Evolutionary conservation across 345 rosid genomes (phyloP).

Genomic region (Jatropha curcas): DNA sequence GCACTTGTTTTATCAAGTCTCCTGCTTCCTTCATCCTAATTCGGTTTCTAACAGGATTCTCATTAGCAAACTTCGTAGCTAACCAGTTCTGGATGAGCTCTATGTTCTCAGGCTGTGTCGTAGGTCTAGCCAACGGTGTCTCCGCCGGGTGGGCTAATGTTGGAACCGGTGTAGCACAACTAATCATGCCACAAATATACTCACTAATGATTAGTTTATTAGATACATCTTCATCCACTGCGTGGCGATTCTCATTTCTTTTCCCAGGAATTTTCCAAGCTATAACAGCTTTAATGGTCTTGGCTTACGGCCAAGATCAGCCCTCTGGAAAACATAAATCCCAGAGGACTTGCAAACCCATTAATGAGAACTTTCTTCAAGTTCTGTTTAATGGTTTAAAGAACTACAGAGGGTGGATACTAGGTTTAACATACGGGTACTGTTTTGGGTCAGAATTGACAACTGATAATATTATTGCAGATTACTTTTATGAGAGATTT

Average conservation of each 20-base stretch:
- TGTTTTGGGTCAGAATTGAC: slow-evolving; percentile 78
- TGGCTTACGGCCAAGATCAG: slow-evolving; percentile 59
- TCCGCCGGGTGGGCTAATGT: slow-evolving; percentile 84
- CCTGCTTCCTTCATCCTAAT: slow-evolving; percentile 54
- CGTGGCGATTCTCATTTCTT: slow-evolving; percentile 70
- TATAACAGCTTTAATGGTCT: slow-evolving; percentile 48
- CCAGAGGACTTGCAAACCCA: background rate
- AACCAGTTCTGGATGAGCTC: slow-evolving; percentile 95
- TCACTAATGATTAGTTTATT: slow-evolving; percentile 22
- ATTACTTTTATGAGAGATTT: slow-evolving; percentile 71
- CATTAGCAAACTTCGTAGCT: slow-evolving; percentile 74
- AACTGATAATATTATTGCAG: slow-evolving; percentile 66
- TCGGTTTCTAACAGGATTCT: slow-evolving; percentile 71
- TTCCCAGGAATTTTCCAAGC: slow-evolving; percentile 62
- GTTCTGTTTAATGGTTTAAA: slow-evolving; percentile 51
- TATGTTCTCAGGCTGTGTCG: slow-evolving; percentile 68
- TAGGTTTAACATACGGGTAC: slow-evolving; percentile 58
- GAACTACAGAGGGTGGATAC: slow-evolving; percentile 81
- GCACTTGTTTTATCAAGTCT: slow-evolving; percentile 51
- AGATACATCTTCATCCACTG: slow-evolving; percentile 28
- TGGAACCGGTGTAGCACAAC: slow-evolving; percentile 71
- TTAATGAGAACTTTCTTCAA: slow-evolving; percentile 29
- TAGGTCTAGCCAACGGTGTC: slow-evolving; percentile 75
- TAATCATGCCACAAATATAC: slow-evolving; percentile 71
- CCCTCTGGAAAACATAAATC: slow-evolving; percentile 44